A percentile compares a stretch with the other conserved stretches of the same genome.
These are phyloP conservation scores for Plicaturopsis crispa DNA, from an alignment of 768 basidiomycete species.

Conservation along the genomic window DNA sequence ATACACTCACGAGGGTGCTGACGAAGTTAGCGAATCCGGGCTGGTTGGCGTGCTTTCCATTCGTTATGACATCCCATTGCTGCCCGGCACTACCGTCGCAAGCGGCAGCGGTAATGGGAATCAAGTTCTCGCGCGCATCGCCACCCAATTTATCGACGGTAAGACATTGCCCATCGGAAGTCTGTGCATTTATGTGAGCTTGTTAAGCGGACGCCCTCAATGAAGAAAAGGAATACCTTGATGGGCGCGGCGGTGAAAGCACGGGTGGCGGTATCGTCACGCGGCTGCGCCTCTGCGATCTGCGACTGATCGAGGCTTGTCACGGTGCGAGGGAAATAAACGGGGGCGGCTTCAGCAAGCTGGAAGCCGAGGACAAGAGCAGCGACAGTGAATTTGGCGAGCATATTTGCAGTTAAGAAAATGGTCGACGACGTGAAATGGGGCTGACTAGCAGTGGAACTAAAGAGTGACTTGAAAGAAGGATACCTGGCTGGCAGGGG, in stretches of 20 bases:
- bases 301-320: constrained; percentile 10
- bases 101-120: constrained; percentile 10
- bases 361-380: too few species aligned
- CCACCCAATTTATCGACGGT: constrained; percentile 14
- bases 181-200: constrained; percentile 5
- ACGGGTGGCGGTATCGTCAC: constrained; percentile 13
- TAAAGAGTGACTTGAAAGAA: too few species aligned
- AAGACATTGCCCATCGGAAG: constrained; percentile 16
- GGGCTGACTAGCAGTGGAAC: too few species aligned
- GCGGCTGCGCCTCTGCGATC: constrained; percentile 12
- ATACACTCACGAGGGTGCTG: constrained; percentile 12
- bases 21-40: constrained; percentile 14
- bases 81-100: constrained; percentile 15
- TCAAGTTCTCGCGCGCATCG: constrained; percentile 17
- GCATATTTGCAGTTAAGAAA: too few species aligned
- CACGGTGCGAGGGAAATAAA: constrained; percentile 8
- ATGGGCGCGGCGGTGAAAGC: constrained; percentile 14
- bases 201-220: neutral
- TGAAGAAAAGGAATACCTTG: constrained; percentile 5
- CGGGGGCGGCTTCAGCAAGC: too few species aligned
- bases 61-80: constrained; percentile 16
- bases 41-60: constrained; percentile 14
- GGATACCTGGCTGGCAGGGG: too few species aligned
- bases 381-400: too few species aligned
- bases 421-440: too few species aligned